Conservation (phyloP, 106 monocot genomes). For the Agapanthus africanus region DNA sequence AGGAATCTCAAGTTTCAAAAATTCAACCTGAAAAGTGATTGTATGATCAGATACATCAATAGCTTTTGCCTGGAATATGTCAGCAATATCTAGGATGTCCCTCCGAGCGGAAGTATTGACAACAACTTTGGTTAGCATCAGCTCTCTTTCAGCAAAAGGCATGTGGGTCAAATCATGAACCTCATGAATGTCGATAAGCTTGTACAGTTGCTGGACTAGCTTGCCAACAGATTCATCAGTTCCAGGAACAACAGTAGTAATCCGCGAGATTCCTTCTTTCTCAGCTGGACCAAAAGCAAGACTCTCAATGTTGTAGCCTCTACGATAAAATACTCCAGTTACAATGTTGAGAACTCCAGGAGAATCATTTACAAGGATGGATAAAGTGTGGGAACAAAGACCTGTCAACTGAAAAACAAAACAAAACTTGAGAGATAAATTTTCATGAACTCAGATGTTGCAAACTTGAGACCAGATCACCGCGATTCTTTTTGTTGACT, state of each 20-base stretch:
- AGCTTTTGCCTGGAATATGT: slow-evolving; percentile 83
- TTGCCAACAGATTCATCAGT: slow-evolving; percentile 82
- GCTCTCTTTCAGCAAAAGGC: slow-evolving; percentile 93
- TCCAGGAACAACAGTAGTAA: slow-evolving; percentile 95
- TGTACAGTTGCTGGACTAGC: slow-evolving; percentile 80
- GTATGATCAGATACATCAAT: slow-evolving; percentile 99
- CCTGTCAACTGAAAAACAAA: slow-evolving; percentile 86
- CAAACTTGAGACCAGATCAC: no score
- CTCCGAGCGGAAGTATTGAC: slow-evolving; percentile 78
- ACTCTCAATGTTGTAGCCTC: slow-evolving; percentile 92
- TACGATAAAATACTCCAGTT: slow-evolving; percentile 89
- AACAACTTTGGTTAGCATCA: slow-evolving; percentile 96
- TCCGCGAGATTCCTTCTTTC: slow-evolving; percentile 74
- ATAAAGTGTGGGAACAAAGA: slow-evolving; percentile 86
- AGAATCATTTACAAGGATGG: slow-evolving; percentile 84
- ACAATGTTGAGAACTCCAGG: slow-evolving; percentile 95
- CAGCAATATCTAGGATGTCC: slow-evolving; percentile 87
- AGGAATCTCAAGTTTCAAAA: no score
- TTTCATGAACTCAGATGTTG: no score
- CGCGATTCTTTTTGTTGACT: no score
- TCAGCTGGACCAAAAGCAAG: slow-evolving; percentile 94
- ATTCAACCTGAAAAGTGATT: slow-evolving; percentile 85
- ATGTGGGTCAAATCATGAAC: slow-evolving; percentile 78
- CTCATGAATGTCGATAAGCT: slow-evolving; percentile 95
- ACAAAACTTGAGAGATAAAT: no score